These are phyloP conservation scores for Phyllosticta paracitricarpa DNA, from an alignment of 2,329 filamentous ascomycete species.

Conservation along the genomic window DNA sequence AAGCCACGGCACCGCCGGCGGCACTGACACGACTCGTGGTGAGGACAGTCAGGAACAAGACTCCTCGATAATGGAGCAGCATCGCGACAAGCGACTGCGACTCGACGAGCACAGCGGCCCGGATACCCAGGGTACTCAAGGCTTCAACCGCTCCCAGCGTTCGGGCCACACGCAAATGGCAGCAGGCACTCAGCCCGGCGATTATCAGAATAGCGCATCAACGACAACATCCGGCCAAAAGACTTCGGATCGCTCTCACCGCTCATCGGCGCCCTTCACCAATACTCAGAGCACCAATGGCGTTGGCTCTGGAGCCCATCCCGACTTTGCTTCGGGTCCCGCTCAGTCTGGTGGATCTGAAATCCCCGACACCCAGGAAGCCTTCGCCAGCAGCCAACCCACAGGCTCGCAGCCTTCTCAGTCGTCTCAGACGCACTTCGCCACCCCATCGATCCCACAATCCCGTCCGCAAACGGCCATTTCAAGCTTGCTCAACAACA, in stretches of 20 bases:
- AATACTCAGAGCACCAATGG: constrained; percentile 69
- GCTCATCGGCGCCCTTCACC: constrained; percentile 50
- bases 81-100: constrained; percentile 10
- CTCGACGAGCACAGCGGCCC: constrained; percentile 5
- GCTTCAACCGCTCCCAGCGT: constrained; percentile 36
- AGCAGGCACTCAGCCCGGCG: constrained; percentile 46
- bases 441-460: constrained; percentile 10
- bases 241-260: constrained; percentile 60
- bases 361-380: constrained; percentile 51
- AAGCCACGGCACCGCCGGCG: constrained; percentile 1
- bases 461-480: constrained; percentile 26
- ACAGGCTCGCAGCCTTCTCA: constrained; percentile 30
- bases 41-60: constrained; percentile 31
- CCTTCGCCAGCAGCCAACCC: constrained; percentile 21
- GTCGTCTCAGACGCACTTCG: constrained; percentile 20
- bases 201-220: constrained; percentile 77
- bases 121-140: constrained; percentile 32
- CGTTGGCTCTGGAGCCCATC: constrained; percentile 36
- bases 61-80: constrained; percentile 12
- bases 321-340: constrained; percentile 45
- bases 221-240: constrained; percentile 76
- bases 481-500: constrained; percentile 32
- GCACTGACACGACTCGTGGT: constrained; percentile 36
- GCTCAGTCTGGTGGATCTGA: constrained; percentile 45
- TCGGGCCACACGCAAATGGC: constrained; percentile 52